These are phyloP conservation scores for Cercospora citrullina DNA, from an alignment of 2,329 filamentous ascomycete genomes.

Conservation along the genomic window DNA sequence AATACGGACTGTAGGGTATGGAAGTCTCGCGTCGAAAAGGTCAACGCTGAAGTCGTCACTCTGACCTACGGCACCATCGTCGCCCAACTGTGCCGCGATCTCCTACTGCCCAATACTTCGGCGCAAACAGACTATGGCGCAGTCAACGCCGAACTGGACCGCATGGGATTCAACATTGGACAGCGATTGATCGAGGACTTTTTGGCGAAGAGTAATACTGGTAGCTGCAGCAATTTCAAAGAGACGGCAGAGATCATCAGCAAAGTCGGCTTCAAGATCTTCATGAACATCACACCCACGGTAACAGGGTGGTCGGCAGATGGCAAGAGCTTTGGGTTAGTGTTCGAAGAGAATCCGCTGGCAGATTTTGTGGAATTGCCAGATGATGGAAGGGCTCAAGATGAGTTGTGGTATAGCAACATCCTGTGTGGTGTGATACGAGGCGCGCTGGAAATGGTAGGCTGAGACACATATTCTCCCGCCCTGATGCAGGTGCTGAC, in stretches of 20 bases:
- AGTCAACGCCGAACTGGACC: slow-evolving; percentile 96
- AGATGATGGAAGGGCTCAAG: slow-evolving; percentile 91
- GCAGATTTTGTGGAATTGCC: slow-evolving; percentile 97
- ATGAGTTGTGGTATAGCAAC: slow-evolving; percentile 98
- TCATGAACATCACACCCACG: slow-evolving; percentile 91
- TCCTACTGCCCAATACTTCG: slow-evolving; percentile 44
- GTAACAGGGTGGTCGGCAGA: slow-evolving; percentile 96
- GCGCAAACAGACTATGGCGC: slow-evolving; percentile 85
- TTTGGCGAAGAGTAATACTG: slow-evolving; percentile 88
- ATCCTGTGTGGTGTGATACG: slow-evolving; percentile 91
- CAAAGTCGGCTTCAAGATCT: slow-evolving; percentile 99
- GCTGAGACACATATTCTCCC: not conserved
- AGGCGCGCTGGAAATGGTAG: slow-evolving; percentile 92
- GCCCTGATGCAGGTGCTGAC: slow-evolving; percentile 17
- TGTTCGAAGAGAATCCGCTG: slow-evolving; percentile 95
- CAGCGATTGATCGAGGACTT: slow-evolving; percentile 96
- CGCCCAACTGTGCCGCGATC: slow-evolving; percentile 93
- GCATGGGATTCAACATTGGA: slow-evolving; percentile 99
- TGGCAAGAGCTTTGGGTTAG: slow-evolving; percentile 91
- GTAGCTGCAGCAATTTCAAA: slow-evolving; percentile 85
- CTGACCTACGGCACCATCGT: slow-evolving; percentile 98
- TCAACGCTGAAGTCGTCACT: slow-evolving; percentile 95
- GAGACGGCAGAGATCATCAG: slow-evolving; percentile 97
- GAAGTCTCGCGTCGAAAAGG: slow-evolving; percentile 95
- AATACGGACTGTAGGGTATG: slow-evolving; percentile 65